Evolutionary conservation across 2,329 filamentous ascomycete species (phyloP).

Genomic region (Neofusicoccum parvum): DNA sequence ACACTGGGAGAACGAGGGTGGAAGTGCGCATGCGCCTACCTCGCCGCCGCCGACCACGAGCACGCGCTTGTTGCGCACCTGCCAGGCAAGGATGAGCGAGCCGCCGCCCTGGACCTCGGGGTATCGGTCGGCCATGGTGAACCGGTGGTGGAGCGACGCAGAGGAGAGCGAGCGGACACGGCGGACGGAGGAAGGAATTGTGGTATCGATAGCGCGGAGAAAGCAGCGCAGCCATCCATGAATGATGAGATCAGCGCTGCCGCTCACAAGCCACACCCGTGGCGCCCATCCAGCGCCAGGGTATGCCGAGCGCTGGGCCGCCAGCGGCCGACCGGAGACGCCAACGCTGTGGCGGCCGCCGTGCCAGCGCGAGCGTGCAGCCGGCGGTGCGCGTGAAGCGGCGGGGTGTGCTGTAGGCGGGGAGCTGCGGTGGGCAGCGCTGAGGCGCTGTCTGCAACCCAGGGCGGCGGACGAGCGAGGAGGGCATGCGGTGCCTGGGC

Average conservation of each 20-base stretch:
- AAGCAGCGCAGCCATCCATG: conserved; percentile 7
- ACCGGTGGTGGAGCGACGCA: conserved; percentile 20
- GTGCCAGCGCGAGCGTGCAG: background rate
- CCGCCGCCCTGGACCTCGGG: conserved; percentile 86
- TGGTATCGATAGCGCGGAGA: background rate
- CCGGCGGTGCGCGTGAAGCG: background rate
- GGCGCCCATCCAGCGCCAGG: background rate
- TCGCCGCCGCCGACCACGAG: conserved; percentile 95
- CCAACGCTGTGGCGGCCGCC: too few species aligned
- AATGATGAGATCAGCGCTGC: conserved; percentile 13
- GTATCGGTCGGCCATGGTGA: conserved; percentile 59
- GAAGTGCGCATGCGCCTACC: conserved; percentile 54
- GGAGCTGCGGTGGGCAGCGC: background rate
- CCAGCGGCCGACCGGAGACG: background rate
- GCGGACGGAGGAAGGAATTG: background rate
- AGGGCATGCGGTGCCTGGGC: background rate
- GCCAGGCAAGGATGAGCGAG: conserved; percentile 94
- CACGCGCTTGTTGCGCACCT: conserved; percentile 84
- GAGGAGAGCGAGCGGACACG: background rate
- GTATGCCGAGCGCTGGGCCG: too few species aligned
- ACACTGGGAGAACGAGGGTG: conserved; percentile 22
- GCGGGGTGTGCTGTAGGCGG: background rate
- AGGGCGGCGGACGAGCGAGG: background rate
- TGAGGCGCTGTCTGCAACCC: background rate
- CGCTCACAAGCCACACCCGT: conserved; percentile 11